Base-by-base conservation (phyloP, 73 alveolate genomes). In the Symbiodinium pilosum region DNA sequence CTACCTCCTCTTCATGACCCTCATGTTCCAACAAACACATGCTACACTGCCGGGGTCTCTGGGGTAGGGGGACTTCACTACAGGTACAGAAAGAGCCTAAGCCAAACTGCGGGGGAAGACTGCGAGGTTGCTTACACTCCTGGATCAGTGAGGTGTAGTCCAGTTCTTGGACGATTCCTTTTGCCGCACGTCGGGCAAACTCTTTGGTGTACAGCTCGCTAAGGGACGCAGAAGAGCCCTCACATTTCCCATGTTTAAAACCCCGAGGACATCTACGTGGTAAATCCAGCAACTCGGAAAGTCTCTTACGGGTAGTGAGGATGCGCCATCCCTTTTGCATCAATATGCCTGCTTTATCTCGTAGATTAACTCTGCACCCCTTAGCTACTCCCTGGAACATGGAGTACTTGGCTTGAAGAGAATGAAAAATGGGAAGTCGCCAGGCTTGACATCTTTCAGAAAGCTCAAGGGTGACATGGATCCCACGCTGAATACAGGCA, bases 361-460 rank as follows among this genome's bases (percentile, higher is more conserved):
- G 0, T 0, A 85, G 20, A 4, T 44, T 44, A 6, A 85, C 56
- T 8, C 56, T 42, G 38, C 93, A 86, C 3, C 93, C 93, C 36
- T 47, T 43, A 1, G 56, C 21, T 6, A 86, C 93, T 0, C 32
- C 11, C 2, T n/a, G 38, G 38, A 38, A 30, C 34, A n/a, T 18
- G 40, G 30, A 32, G 14, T 44, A 30, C 83, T 21, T n/a, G 16
- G 6, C 34, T 36, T 16, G 38, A 26, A 86, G 5, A 14, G 36
- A 28, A 14, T 86, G 93, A 32, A 86, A 3, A 8, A 86, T 4
- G 39, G 93, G 93, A 0, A 86, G 28, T 20, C 93, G 0, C 93
- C 93, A 86, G 26, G 81, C 93, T 24, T 86, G 73, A 36, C 93
- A 47, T 12, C 30, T 43, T 0, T 86, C 75, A 4, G 93, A 44